Percentiles rank a stretch among this genome's conserved stretches.
phyloP scores from a whole-genome alignment of 495 filamentous ascomycete genomes.

The Podospora sp. region DNA sequence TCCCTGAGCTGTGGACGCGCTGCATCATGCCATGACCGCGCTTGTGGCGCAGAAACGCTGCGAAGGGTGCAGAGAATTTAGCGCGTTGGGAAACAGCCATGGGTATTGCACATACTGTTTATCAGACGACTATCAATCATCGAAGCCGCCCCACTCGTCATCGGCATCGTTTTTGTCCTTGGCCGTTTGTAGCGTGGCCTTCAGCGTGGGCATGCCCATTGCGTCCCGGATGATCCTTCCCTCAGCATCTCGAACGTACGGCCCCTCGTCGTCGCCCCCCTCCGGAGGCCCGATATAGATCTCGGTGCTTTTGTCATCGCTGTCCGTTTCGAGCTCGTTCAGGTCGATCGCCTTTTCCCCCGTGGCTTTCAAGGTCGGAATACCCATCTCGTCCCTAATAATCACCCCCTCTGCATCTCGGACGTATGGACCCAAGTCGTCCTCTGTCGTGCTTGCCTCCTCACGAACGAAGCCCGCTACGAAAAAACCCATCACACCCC shows the following conservation, averaged over 20 bases:
- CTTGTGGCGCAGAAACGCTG: background rate
- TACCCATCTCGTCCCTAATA: conserved; percentile 40
- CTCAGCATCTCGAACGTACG: conserved; percentile 34
- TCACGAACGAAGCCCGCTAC: conserved; percentile 52
- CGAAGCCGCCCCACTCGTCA: conserved; percentile 55
- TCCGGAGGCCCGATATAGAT: conserved; percentile 19
- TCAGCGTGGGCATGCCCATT: conserved; percentile 43
- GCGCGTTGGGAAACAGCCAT: background rate
- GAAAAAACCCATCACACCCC: conserved; percentile 62
- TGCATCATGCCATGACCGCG: background rate
- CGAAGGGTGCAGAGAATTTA: background rate
- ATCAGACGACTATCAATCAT: conserved; percentile 35
- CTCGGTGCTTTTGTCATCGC: conserved; percentile 33
- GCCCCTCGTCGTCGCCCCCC: conserved; percentile 26
- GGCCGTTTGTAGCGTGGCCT: conserved; percentile 21
- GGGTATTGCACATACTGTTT: background rate
- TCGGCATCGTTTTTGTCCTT: conserved; percentile 7
- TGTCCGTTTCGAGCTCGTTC: conserved; percentile 27
- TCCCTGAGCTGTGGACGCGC: background rate
- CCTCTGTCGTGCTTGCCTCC: conserved; percentile 17
- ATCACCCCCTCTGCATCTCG: conserved; percentile 44
- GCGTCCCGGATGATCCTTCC: conserved; percentile 40
- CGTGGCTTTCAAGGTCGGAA: conserved; percentile 44
- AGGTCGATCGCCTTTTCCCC: conserved; percentile 25
- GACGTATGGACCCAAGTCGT: conserved; percentile 39